Evolutionary conservation across 73 alveolate species (phyloP), one percentile per base, ranked within the genome.

Genomic region (Paramecium pentaurelia): DNA sequence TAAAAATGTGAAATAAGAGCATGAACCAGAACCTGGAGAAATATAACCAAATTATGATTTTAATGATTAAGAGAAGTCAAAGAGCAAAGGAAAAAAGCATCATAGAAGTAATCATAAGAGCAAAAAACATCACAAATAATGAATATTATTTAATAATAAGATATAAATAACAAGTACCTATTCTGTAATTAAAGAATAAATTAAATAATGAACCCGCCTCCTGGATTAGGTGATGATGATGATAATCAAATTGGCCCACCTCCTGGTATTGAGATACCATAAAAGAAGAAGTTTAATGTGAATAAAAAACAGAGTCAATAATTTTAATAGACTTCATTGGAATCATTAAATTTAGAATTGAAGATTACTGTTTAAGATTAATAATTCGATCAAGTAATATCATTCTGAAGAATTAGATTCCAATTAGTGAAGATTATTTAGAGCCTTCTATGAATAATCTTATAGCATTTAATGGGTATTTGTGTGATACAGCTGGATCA

Each of bases 401-500:
- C 3, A 80, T 40, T 27, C 1, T 14, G n/a, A 20, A 7, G 36
- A 18, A 54, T 80, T 32, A 80, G 91, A 42, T 80, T n/a, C 91
- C 91, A 45, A 27, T 80, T 18, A 47, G 75, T 20, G 36, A 80
- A 3, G 77, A 80, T 22, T 80, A 80, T 47, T 80, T 80, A 9
- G 91, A 80, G 75, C 91, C 89, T 11, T 45, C 77, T 18, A 47
- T 80, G 71, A 80, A 80, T 44, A 80, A 80, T 32, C 73, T 80
- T 6, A 42, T 80, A 18, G 44, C 73, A 42, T 80, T 22, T 80
- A 47, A 80, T 47, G 91, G 91, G 25, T 80, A 18, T 47, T 80
- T 80, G 16, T 80, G 91, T 25, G 77, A 80, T 80, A 80, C 77
- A 12, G n/a, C 91, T 80, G 91, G 91, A 80, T 11, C 91, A 80